A percentile compares a stretch with the other conserved stretches of the same genome.
Conservation (phyloP, 2,329 filamentous ascomycete species). For the Xylariales sp. region DNA sequence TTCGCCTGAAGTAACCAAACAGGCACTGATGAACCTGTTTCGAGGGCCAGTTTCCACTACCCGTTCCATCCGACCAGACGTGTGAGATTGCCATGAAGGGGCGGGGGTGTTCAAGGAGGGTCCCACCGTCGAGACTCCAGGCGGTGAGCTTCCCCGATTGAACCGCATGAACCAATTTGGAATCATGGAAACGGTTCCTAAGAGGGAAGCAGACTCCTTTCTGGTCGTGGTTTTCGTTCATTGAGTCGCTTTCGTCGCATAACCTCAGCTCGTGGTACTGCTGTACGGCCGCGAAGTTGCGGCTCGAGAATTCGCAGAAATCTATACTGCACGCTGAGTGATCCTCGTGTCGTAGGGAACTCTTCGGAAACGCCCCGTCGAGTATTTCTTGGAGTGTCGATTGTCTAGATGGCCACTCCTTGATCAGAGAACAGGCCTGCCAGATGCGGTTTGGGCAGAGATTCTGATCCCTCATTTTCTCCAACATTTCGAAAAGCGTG, state of each 20-base stretch:
- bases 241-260: background rate
- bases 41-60: background rate
- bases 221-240: background rate
- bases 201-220: background rate
- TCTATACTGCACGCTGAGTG: conserved; percentile 14
- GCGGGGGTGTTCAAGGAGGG: background rate
- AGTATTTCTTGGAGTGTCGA: conserved; percentile 1
- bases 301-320: conserved; percentile 19
- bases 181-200: background rate
- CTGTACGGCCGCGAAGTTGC: conserved; percentile 12
- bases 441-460: conserved; percentile 15
- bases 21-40: conserved; percentile 11
- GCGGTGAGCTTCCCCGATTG: background rate
- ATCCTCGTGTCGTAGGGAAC: conserved; percentile 3
- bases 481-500: background rate
- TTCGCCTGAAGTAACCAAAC: conserved; percentile 3
- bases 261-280: conserved; percentile 17
- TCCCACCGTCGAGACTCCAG: background rate
- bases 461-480: background rate
- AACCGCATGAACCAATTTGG: background rate
- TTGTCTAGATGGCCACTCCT: background rate
- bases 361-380: conserved; percentile 1
- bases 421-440: conserved; percentile 5
- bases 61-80: conserved; percentile 24
- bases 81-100: conserved; percentile 22